Percentiles rank a stretch among this genome's conserved stretches.
phyloP scores from a whole-genome alignment of 495 filamentous ascomycete genomes.

The Chaetomium fimeti region DNA sequence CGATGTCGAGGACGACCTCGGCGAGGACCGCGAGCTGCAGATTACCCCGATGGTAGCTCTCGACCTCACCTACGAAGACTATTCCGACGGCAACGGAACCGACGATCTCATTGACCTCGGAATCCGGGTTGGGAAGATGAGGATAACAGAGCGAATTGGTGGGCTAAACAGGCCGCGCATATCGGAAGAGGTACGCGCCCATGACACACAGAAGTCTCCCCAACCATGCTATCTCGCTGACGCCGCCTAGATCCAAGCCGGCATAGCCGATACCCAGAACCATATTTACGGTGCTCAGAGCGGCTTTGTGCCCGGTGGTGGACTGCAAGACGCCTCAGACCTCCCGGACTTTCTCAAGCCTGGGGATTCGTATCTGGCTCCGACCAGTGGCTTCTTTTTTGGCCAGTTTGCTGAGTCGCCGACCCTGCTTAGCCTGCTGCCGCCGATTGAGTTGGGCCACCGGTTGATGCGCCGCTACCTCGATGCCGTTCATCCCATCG shows the following conservation, averaged over 20 bases:
- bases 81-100: slow-evolving; percentile 48
- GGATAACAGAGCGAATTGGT: slow-evolving; percentile 71
- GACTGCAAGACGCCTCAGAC: slow-evolving; percentile 20
- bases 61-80: slow-evolving; percentile 64
- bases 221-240: background rate
- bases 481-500: slow-evolving; percentile 62
- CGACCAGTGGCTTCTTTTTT: slow-evolving; percentile 68
- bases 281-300: background rate
- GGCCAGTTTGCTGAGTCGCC: slow-evolving; percentile 49
- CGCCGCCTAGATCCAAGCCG: slow-evolving; percentile 31
- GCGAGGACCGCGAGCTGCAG: slow-evolving; percentile 51
- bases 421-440: slow-evolving; percentile 57
- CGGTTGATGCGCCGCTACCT: slow-evolving; percentile 64
- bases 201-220: background rate
- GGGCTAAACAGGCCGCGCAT: slow-evolving; percentile 58
- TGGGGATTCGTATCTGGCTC: slow-evolving; percentile 54
- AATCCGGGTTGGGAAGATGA: slow-evolving; percentile 65
- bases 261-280: slow-evolving; percentile 20
- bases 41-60: slow-evolving; percentile 55
- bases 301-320: background rate
- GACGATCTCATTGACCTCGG: slow-evolving; percentile 70
- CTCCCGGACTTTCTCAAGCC: slow-evolving; percentile 51
- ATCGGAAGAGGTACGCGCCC: slow-evolving; percentile 58
- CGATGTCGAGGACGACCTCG: slow-evolving; percentile 44
- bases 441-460: slow-evolving; percentile 50